Percentiles rank a stretch among this genome's conserved stretches.
Conservation (phyloP, 345 rosid species). For the Lumnitzera littorea region DNA sequence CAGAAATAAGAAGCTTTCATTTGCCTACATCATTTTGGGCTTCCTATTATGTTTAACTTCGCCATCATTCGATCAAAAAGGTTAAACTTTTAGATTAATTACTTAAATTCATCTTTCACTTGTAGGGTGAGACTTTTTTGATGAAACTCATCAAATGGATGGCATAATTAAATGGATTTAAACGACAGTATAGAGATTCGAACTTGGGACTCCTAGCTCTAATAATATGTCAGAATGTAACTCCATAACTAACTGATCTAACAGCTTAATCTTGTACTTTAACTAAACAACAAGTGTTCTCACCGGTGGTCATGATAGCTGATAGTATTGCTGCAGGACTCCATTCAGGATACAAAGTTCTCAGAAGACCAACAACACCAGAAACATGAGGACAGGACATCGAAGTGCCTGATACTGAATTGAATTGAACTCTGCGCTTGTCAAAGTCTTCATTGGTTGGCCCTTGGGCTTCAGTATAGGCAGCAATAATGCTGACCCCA, state of each 20-base stretch:
- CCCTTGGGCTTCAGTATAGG: constrained; percentile 45
- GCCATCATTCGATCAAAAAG: neutral
- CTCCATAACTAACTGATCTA: no score
- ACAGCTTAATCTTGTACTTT: no score
- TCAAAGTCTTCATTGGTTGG: constrained; percentile 47
- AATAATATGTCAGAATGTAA: no score
- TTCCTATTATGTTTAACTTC: no score
- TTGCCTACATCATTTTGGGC: no score
- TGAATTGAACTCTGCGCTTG: constrained; percentile 43
- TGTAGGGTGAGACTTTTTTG: no score
- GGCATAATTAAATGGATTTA: no score
- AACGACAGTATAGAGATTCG: no score
- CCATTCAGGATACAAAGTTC: constrained; percentile 66
- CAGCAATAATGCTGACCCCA: constrained; percentile 75
- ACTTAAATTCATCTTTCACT: no score
- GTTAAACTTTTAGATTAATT: neutral
- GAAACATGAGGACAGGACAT: constrained; percentile 92
- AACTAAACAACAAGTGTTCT: constrained; percentile 1
- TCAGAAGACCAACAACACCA: constrained; percentile 69
- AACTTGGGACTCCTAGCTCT: no score
- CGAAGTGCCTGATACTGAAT: constrained; percentile 63
- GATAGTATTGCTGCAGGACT: constrained; percentile 79
- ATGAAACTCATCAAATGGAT: no score
- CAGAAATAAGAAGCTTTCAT: no score
- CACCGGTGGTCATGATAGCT: constrained; percentile 76